Conservation (phyloP, 805 yeast species). For the Metschnikowia colocasiae region DNA sequence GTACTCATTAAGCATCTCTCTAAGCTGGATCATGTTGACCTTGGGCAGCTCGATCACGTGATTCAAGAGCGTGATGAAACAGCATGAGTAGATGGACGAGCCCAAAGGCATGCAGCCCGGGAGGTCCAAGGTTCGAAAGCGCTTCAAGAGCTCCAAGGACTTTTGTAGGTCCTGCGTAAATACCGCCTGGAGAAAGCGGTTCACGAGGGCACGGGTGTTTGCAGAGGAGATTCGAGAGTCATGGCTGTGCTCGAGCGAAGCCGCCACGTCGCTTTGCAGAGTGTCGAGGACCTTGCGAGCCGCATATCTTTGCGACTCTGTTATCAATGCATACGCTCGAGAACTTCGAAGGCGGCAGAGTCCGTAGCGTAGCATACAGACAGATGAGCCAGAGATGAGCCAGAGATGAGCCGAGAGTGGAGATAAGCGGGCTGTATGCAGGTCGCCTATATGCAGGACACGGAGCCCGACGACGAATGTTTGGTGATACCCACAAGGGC, state of each 20-base stretch:
- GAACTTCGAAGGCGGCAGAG: neutral
- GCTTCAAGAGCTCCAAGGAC: constrained; percentile 6
- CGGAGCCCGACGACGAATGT: too few species aligned
- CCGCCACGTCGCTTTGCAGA: constrained; percentile 7
- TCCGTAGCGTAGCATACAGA: neutral
- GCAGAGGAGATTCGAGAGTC: constrained; percentile 5
- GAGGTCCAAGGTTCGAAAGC: constrained; percentile 5
- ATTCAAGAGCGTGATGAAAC: constrained; percentile 12
- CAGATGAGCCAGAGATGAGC: neutral
- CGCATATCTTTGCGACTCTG: neutral
- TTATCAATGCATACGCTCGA: neutral
- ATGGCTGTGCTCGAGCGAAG: constrained; percentile 1
- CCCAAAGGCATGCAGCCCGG: neutral
- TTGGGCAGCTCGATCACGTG: neutral
- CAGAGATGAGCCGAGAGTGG: neutral
- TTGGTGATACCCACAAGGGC: too few species aligned
- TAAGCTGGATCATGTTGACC: constrained; percentile 3
- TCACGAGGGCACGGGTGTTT: constrained; percentile 11
- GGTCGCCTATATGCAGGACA: too few species aligned
- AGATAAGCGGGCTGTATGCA: too few species aligned
- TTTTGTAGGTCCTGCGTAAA: constrained; percentile 9
- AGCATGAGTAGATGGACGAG: constrained; percentile 11
- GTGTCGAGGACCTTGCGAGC: constrained; percentile 9
- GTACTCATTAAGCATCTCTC: neutral
- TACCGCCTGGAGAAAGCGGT: constrained; percentile 16